These are phyloP conservation scores for Kickxella alabastrina DNA, from an alignment of 192 early-diverging fungal genomes.

Conservation along the genomic window DNA sequence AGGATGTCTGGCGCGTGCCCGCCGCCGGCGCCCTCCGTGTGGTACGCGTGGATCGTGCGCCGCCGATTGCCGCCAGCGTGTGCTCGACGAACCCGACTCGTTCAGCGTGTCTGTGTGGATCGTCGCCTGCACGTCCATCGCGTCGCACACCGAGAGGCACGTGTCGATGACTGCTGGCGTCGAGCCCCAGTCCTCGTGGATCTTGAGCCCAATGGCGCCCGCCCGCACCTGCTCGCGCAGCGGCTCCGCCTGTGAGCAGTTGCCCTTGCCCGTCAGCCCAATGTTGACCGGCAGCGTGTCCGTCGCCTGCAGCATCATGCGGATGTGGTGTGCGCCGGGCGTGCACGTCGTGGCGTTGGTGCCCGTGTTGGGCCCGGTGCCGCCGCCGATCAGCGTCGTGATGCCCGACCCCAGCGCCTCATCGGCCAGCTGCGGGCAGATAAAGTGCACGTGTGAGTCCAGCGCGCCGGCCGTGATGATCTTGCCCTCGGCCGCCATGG, in stretches of 20 bases:
- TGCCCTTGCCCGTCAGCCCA: constrained; percentile 96
- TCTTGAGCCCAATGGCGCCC: constrained; percentile 84
- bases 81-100: constrained; percentile 95
- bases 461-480: constrained; percentile 93
- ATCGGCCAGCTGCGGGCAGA: constrained; percentile 84
- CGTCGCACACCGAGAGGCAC: constrained; percentile 80
- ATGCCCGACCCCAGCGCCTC: constrained; percentile 80
- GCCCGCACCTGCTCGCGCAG: constrained; percentile 80
- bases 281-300: constrained; percentile 89
- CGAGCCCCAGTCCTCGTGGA: constrained; percentile 97
- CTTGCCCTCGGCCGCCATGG: constrained; percentile 82
- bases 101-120: constrained; percentile 98
- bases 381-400: constrained; percentile 85
- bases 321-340: constrained; percentile 74
- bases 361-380: constrained; percentile 94
- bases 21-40: constrained; percentile 95
- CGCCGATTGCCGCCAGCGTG: constrained; percentile 84
- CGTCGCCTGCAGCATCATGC: constrained; percentile 85
- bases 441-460: constrained; percentile 94
- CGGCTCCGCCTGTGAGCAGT: constrained; percentile 61
- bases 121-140: constrained; percentile 81
- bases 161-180: constrained; percentile 91
- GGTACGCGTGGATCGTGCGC: constrained; percentile 94
- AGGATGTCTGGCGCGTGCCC: constrained; percentile 89
- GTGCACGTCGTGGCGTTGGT: constrained; percentile 97